Evolutionary conservation across 345 rosid species (phyloP), one percentile per base, ranked within the genome.

Genomic region (Psidium guajava): DNA sequence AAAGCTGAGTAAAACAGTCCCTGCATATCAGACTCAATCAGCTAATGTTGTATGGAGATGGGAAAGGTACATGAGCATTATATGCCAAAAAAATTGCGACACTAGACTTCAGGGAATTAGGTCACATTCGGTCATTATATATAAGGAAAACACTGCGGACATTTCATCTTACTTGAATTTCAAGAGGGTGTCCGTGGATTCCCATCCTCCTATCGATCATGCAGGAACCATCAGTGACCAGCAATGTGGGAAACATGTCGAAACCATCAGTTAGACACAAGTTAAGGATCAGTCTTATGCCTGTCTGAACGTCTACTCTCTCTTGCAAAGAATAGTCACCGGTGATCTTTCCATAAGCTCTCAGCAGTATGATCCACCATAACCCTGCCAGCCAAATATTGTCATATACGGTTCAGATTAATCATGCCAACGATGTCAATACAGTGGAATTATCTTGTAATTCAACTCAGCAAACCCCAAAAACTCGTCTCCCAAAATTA

Each of bases 161-260:
- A 50, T n/a, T 75, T 56, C 40, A 49, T 85, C 92, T 90, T 90
- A 95, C 99, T 90, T 96, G 98, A 86, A 96, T 96, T 91, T 96
- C 99, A 58, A 96, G 98, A 86, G 99, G 99, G 85, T 96, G 99
- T 2, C 99, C 99, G 54, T 96, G 98, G 85, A 96, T 96, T 73
- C 99, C 99, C 99, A 96, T 96, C 84, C 99, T 91, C 86, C 99
- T 91, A 88, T 96, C 99, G 47, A 96, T 94, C 99, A 96, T 96
- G 86, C 98, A 95, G 85, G 99, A 96, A 85, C 99, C 98, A 85
- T 96, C 99, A 24, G 98, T 94, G 83, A 96, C 99, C 89, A 96
- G 92, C 85, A 96, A 91, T 49, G 99, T 89, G 25, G 99, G 99
- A 88, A 96, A 96, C 99, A 96, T 96, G 91, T 96, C 99, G 49